phyloP scores from a whole-genome alignment of 495 filamentous ascomycete genomes.

The Hypoxylon crocopeplum region DNA sequence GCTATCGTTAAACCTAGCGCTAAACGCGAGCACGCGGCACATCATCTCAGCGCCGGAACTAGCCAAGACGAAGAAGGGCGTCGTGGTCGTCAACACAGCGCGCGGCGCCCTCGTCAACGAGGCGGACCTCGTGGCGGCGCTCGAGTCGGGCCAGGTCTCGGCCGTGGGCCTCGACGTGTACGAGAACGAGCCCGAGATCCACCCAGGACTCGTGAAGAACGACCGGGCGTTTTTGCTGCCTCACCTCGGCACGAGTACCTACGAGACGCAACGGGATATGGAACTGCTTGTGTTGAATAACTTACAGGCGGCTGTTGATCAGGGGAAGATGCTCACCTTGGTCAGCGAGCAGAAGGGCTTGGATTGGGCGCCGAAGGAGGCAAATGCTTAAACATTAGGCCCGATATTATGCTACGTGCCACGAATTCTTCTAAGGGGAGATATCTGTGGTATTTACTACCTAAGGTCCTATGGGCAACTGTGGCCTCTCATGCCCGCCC shows the following conservation, averaged over 20 bases:
- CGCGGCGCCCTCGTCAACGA: conserved; percentile 77
- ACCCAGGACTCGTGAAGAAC: conserved; percentile 73
- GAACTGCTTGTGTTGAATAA: conserved; percentile 77
- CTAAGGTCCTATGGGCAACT: too few relatives aligned
- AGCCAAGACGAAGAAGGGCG: conserved; percentile 72
- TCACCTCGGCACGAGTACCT: conserved; percentile 76
- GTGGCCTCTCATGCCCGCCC: too few relatives aligned
- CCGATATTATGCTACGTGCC: too few relatives aligned
- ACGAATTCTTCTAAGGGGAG: too few relatives aligned
- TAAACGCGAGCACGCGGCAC: conserved; percentile 69
- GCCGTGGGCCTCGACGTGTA: conserved; percentile 80
- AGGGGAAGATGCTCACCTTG: conserved; percentile 70
- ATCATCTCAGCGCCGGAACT: conserved; percentile 72
- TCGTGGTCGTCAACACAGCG: conserved; percentile 76
- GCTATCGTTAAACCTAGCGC: conserved; percentile 70
- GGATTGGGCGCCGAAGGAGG: conserved; percentile 30
- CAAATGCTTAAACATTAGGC: too few relatives aligned
- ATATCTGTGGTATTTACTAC: too few relatives aligned
- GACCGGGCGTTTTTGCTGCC: conserved; percentile 76
- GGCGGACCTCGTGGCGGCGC: conserved; percentile 71
- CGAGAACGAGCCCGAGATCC: conserved; percentile 77
- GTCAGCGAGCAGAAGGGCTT: conserved; percentile 70
- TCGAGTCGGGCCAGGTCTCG: conserved; percentile 71
- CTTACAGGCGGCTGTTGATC: conserved; percentile 65
- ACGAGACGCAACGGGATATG: conserved; percentile 76